Evolutionary conservation across 106 monocot genomes (phyloP).

Genomic region (Allium sativum): DNA sequence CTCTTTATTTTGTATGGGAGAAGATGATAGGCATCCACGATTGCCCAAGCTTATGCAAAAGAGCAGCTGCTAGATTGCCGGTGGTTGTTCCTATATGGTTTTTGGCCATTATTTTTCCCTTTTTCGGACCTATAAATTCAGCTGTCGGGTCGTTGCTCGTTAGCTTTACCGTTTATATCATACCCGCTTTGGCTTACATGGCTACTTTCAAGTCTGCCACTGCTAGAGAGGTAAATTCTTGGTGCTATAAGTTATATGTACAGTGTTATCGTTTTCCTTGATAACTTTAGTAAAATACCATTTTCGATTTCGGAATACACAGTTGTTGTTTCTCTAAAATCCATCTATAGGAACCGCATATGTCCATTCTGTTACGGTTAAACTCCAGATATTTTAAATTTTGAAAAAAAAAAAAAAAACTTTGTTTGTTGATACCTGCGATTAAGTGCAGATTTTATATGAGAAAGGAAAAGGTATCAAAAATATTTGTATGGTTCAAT

Average conservation of each 20-base stretch:
- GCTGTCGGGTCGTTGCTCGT: conserved; percentile 84
- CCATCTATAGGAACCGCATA: not conserved
- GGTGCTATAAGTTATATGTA: not conserved
- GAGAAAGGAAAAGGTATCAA: too few species aligned
- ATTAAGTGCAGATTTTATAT: too few species aligned
- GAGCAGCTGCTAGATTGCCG: conserved; percentile 81
- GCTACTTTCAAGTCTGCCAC: conserved; percentile 62
- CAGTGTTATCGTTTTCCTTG: too few species aligned
- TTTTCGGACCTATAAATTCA: conserved; percentile 97
- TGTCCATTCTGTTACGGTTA: not conserved
- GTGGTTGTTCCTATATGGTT: conserved; percentile 96
- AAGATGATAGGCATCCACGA: conserved; percentile 88
- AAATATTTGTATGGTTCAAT: too few species aligned
- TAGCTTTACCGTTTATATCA: conserved; percentile 94
- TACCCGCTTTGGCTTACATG: conserved; percentile 88
- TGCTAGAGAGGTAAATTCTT: conserved; percentile 54
- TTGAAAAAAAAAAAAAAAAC: too few species aligned
- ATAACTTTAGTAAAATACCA: too few species aligned
- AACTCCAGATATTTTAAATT: not conserved
- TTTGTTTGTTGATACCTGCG: too few species aligned
- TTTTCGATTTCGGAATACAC: not conserved
- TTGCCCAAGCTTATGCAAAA: conserved; percentile 77
- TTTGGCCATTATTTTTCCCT: conserved; percentile 95
- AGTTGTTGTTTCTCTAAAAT: not conserved
- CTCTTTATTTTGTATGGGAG: conserved; percentile 98